phyloP scores from a whole-genome alignment of 2,329 filamentous ascomycete genomes.

The Herpotrichia juniperi region DNA sequence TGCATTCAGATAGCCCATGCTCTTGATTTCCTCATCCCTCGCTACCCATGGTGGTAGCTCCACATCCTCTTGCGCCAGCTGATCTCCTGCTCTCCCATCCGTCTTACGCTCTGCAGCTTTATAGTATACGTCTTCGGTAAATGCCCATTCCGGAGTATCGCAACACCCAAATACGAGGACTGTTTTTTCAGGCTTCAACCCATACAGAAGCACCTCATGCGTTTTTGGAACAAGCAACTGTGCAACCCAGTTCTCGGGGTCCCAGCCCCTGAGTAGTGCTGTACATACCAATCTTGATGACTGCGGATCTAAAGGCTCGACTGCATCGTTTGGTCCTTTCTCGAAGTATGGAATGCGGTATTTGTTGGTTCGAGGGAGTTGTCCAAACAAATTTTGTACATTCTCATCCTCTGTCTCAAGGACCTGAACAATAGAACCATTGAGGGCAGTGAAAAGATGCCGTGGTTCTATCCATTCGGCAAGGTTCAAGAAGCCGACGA shows the following conservation, averaged over 20 bases:
- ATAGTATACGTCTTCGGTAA: constrained; percentile 35
- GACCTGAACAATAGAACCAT: constrained; percentile 72
- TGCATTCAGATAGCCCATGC: constrained; percentile 39
- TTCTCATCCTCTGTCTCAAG: constrained; percentile 63
- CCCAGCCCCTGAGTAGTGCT: constrained; percentile 73
- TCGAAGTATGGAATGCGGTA: constrained; percentile 69
- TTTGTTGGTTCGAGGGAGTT: constrained; percentile 49
- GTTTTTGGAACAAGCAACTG: constrained; percentile 70
- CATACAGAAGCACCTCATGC: constrained; percentile 27
- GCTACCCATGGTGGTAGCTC: constrained; percentile 30
- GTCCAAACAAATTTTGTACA: constrained; percentile 21
- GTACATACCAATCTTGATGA: constrained; percentile 67
- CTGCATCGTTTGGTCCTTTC: constrained; percentile 51
- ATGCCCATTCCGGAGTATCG: constrained; percentile 43
- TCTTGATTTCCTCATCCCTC: constrained; percentile 19
- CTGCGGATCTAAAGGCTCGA: constrained; percentile 61
- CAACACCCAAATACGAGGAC: constrained; percentile 40
- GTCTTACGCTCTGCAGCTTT: constrained; percentile 2
- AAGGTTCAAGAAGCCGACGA: constrained; percentile 72
- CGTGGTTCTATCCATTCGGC: constrained; percentile 66
- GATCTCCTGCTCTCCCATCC: constrained; percentile 12
- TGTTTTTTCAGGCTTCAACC: constrained; percentile 31
- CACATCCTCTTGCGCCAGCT: constrained; percentile 8
- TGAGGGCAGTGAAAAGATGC: constrained; percentile 68
- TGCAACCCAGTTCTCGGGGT: constrained; percentile 59